Evolutionary conservation across 1,139 yeast species (phyloP).

Genomic region (Blastobotrys petasosporus): DNA sequence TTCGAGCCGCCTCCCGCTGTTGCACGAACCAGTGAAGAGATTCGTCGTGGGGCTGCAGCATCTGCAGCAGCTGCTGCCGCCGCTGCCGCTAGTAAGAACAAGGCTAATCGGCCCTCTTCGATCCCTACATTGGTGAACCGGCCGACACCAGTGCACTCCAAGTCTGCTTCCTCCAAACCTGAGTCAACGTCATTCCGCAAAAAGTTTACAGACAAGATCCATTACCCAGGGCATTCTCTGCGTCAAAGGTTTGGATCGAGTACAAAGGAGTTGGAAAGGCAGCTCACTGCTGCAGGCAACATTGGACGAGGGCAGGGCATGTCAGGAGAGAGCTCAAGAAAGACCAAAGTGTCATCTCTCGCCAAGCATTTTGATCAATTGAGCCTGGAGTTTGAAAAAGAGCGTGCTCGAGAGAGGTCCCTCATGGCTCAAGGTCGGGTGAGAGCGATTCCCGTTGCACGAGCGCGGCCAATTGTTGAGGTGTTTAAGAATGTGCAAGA

Average conservation of each 20-base stretch:
- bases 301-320: constrained; percentile 7
- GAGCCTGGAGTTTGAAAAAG: constrained; percentile 79
- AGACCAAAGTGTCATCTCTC: constrained; percentile 34
- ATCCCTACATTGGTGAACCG: constrained; percentile 9
- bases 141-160: constrained; percentile 5
- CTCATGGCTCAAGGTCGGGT: constrained; percentile 57
- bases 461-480: constrained; percentile 84
- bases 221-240: constrained; percentile 19
- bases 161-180: background rate
- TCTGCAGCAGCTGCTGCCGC: background rate
- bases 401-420: constrained; percentile 72
- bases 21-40: background rate
- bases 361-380: constrained; percentile 67
- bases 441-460: constrained; percentile 68
- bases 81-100: background rate
- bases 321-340: background rate
- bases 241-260: constrained; percentile 25
- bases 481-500: constrained; percentile 85
- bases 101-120: constrained; percentile 2
- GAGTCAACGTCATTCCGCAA: constrained; percentile 13
- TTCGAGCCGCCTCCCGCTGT: constrained; percentile 3
- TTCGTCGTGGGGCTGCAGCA: background rate
- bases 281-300: constrained; percentile 20
- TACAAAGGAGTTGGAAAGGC: constrained; percentile 29
- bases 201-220: constrained; percentile 19